These are phyloP conservation scores for Stephania japonica DNA, from an alignment of 164 flowering plant species.

Conservation along the genomic window DNA sequence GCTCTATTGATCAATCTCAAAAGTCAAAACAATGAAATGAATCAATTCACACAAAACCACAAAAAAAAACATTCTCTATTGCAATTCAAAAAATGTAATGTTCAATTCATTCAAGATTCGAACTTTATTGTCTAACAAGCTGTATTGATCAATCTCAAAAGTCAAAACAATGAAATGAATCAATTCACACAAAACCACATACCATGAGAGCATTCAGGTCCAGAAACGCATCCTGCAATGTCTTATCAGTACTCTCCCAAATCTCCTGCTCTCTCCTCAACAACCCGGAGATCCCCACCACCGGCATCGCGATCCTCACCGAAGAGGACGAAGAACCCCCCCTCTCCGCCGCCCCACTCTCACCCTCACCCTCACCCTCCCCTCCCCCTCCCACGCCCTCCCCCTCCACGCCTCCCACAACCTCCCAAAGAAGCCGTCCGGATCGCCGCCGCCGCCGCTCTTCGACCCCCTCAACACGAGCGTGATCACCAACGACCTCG, in stretches of 20 bases:
- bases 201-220: conserved; percentile 98
- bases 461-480: conserved; percentile 63
- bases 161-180: not conserved
- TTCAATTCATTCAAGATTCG: not conserved
- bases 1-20: too few species aligned
- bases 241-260: conserved; percentile 96
- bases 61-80: not conserved
- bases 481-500: conserved; percentile 42
- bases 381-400: conserved; percentile 60
- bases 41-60: not conserved
- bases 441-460: conserved; percentile 35
- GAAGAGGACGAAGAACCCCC: conserved; percentile 11
- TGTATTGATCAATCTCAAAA: too few species aligned
- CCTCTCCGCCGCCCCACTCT: conserved; percentile 18
- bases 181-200: conserved; percentile 2
- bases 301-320: conserved; percentile 32
- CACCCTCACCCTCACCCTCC: conserved; percentile 13
- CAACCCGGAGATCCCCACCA: conserved; percentile 88
- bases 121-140: too few species aligned
- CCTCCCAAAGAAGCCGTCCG: conserved; percentile 51
- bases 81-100: not conserved
- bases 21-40: not conserved
- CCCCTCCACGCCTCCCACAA: conserved; percentile 74
- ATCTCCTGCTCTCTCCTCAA: conserved; percentile 93
- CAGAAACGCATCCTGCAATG: conserved; percentile 92